phyloP scores from a whole-genome alignment of 2,329 filamentous ascomycete genomes.

The Aspergillus sp. region DNA sequence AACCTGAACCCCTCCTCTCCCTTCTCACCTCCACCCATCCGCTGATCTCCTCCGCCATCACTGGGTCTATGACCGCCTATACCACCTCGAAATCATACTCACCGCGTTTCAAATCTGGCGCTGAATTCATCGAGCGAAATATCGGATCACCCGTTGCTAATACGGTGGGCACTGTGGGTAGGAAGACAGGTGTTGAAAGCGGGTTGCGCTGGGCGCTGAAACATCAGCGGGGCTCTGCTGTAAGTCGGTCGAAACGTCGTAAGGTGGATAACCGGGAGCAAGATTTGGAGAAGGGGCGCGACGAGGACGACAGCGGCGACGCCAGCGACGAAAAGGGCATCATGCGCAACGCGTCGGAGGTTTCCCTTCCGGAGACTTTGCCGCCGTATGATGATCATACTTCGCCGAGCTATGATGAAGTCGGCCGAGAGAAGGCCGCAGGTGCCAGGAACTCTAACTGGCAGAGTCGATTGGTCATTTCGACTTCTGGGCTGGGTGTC shows the following conservation, averaged over 20 bases:
- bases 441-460: conserved; percentile 44
- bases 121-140: conserved; percentile 83
- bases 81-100: conserved; percentile 84
- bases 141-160: conserved; percentile 75
- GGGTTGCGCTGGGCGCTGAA: conserved; percentile 74
- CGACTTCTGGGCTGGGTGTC: conserved; percentile 81
- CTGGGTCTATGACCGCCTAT: conserved; percentile 77
- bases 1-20: conserved; percentile 73
- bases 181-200: conserved; percentile 80
- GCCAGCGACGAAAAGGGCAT: conserved; percentile 9
- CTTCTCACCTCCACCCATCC: conserved; percentile 85
- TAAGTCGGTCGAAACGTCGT: conserved; percentile 36
- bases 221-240: conserved; percentile 31
- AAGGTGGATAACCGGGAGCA: conserved; percentile 33
- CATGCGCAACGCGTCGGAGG: conserved; percentile 53
- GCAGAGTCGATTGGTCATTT: conserved; percentile 80
- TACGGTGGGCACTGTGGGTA: conserved; percentile 75
- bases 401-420: conserved; percentile 68
- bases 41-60: conserved; percentile 75
- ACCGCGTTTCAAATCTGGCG: conserved; percentile 78
- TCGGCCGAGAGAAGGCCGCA: conserved; percentile 28
- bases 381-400: conserved; percentile 77
- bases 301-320: background rate
- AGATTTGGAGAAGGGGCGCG: conserved; percentile 42
- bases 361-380: conserved; percentile 65